These are phyloP conservation scores for Pittosporum tobira DNA, from an alignment of 129 eudicot species.

Conservation along the genomic window DNA sequence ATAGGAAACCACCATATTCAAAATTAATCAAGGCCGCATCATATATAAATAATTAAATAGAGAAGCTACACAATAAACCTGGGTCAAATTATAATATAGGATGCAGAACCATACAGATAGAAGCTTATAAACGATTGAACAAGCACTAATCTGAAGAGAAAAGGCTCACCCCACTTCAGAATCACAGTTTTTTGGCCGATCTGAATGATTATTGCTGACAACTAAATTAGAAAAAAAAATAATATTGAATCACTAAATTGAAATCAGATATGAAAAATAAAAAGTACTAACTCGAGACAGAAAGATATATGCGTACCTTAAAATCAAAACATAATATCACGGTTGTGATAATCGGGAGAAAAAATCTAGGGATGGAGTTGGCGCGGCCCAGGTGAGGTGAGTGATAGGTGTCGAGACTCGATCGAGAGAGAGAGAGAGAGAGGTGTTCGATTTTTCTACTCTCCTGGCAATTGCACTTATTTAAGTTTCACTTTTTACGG, in stretches of 20 bases:
- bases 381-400: not conserved
- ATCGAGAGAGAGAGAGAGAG: too few species aligned
- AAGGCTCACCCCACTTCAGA: constrained; percentile 8
- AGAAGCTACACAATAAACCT: too few species aligned
- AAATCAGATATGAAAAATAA: not conserved
- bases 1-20: not conserved
- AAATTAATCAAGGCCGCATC: not conserved
- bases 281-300: not conserved
- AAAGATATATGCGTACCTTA: not conserved
- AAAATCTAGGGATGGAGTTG: constrained; percentile 3
- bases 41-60: not conserved
- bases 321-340: not conserved
- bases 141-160: not conserved
- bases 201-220: not conserved
- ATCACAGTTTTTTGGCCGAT: constrained; percentile 1
- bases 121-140: not conserved
- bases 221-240: not conserved
- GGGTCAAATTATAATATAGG: not conserved
- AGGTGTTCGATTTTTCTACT: not conserved
- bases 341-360: not conserved
- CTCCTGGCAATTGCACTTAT: too few species aligned
- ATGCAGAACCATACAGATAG: not conserved
- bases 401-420: constrained; percentile 9
- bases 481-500: too few species aligned
- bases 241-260: not conserved